Conservation (phyloP, 2,329 filamentous ascomycete genomes). For the Emergomyces pasteurianus region DNA sequence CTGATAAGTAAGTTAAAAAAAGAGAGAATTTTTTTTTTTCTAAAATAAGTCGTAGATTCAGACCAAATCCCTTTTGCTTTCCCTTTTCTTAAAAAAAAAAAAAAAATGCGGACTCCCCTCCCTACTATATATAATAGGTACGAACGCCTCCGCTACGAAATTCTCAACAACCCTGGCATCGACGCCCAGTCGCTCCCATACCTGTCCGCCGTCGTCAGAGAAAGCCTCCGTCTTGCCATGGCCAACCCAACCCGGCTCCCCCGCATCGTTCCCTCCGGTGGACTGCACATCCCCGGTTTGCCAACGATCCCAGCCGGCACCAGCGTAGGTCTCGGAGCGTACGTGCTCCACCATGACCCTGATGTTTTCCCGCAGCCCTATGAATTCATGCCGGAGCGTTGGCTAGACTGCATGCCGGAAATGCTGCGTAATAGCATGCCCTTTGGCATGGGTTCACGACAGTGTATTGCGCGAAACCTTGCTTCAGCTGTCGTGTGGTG, state of each 20-base stretch:
- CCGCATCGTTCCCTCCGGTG: constrained; percentile 33
- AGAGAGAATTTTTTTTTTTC: neutral
- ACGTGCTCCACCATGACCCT: constrained; percentile 37
- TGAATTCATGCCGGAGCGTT: constrained; percentile 38
- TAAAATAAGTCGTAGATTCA: too few species aligned
- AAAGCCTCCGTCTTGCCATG: constrained; percentile 40
- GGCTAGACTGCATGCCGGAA: constrained; percentile 22
- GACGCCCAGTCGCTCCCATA: constrained; percentile 29
- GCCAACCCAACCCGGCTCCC: constrained; percentile 42
- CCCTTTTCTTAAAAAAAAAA: too few species aligned
- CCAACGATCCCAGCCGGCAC: constrained; percentile 33
- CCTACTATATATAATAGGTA: constrained; percentile 21
- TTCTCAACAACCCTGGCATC: constrained; percentile 23
- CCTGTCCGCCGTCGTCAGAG: constrained; percentile 38
- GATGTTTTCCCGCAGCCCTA: constrained; percentile 32
- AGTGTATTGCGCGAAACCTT: constrained; percentile 40
- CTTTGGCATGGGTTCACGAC: constrained; percentile 39
- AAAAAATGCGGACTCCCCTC: too few species aligned
- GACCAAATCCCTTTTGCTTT: too few species aligned
- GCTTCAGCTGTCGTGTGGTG: constrained; percentile 34
- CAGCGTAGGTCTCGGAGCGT: constrained; percentile 35
- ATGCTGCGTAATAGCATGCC: constrained; percentile 37
- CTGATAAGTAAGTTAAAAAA: neutral
- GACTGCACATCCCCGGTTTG: constrained; percentile 25
- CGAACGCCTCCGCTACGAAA: neutral